phyloP scores from a whole-genome alignment of 495 filamentous ascomycete species.

The Aspergillus cristatus region DNA sequence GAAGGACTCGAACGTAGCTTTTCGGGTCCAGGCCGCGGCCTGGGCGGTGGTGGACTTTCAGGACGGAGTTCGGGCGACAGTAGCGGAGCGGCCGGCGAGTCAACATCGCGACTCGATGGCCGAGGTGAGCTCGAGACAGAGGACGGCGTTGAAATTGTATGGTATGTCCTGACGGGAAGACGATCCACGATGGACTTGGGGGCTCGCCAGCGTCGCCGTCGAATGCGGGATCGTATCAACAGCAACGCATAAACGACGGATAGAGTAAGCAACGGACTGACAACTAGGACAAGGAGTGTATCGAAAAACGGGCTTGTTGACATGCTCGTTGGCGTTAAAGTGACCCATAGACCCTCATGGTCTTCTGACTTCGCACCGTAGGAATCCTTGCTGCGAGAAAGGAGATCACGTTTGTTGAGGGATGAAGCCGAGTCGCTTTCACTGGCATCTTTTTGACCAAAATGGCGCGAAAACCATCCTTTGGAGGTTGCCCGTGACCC shows the following conservation, averaged over 20 bases:
- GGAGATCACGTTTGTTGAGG: background rate
- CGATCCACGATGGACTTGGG: slow-evolving; percentile 93
- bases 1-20: slow-evolving; percentile 24
- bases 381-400: too few relatives aligned
- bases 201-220: slow-evolving; percentile 85
- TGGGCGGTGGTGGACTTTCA: too few relatives aligned
- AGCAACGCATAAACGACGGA: slow-evolving; percentile 89
- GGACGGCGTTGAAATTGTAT: slow-evolving; percentile 61
- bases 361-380: slow-evolving; percentile 25
- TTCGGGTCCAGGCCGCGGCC: too few relatives aligned
- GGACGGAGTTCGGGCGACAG: slow-evolving; percentile 31
- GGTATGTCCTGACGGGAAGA: slow-evolving; percentile 91
- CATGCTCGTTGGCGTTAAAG: slow-evolving; percentile 81
- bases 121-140: slow-evolving; percentile 43
- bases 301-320: slow-evolving; percentile 94
- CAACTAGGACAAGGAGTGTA: slow-evolving; percentile 83
- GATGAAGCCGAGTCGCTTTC: slow-evolving; percentile 2
- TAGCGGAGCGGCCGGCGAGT: slow-evolving; percentile 69
- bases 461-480: slow-evolving; percentile 32
- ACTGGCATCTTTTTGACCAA: slow-evolving; percentile 19
- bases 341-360: slow-evolving; percentile 89
- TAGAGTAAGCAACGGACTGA: slow-evolving; percentile 85
- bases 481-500: slow-evolving; percentile 5
- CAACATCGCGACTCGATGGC: slow-evolving; percentile 35
- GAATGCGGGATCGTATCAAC: slow-evolving; percentile 78